Base-by-base conservation (phyloP, 1,284 basidiomycete species). In the Trichosporon sp. region DNA sequence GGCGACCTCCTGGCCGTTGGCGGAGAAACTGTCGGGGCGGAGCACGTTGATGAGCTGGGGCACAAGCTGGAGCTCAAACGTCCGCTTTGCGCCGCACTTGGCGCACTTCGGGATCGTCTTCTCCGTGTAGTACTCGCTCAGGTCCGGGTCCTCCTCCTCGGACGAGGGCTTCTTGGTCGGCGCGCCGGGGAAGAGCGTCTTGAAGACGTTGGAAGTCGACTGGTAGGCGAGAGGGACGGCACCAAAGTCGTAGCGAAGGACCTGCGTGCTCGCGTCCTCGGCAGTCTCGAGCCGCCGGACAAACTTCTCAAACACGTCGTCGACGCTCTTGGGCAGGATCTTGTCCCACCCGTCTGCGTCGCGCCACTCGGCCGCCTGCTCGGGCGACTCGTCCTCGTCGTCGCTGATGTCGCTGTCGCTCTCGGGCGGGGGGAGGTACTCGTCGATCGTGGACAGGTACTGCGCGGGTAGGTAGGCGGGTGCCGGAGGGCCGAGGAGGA, bases 41-140 rank as follows among this genome's bases (percentile, higher is more conserved):
- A 85, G 76, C 10, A 79, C 66, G 35, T 78, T 77, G 71, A 84
- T 84, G 66, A 85, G 75, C 35, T 78, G 79, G 12, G 84, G 84
- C 1, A 83, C 81, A 64, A 84, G 80, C 75, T 85, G 84, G 32
- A 84, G 72, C 74, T 85, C 84, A 56, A 84, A 85, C 11, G 80
- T 79, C 16, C 84, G 73, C 67, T 77, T 69, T 2, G 76, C 76
- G 14, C 70, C 72, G 70, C 84, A 85, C 26, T 73, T 73, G 0
- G 78, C 35, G 69, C 84, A 85, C 5, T 71, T 31, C 0, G 83
- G 82, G 1, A 84, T 75, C 2, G 69, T 63, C 7, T 75, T 68
- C 4, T 79, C 68, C 11, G 71, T 75, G 74, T 80, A 84, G 46
- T 76, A 75, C 16, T 70, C 68, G n/a, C 72, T 70, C 21, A 79